A percentile compares a stretch with the other conserved stretches of the same genome.
These are phyloP conservation scores for Mariannaea sp. DNA, from an alignment of 2,329 filamentous ascomycete genomes.

Conservation along the genomic window DNA sequence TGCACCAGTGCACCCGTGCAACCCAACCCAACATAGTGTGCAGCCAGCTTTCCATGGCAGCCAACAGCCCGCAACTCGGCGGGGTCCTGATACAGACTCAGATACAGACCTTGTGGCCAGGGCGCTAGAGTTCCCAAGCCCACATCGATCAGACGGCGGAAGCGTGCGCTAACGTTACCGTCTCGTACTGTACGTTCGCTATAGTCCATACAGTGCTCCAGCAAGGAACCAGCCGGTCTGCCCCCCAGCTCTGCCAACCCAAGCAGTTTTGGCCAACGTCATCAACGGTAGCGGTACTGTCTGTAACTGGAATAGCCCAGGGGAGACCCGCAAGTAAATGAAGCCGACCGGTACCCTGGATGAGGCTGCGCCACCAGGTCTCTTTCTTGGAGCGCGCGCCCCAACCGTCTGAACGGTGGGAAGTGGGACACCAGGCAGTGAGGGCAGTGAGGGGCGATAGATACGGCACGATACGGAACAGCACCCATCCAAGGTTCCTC, in stretches of 20 bases:
- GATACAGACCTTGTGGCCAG: conserved; percentile 10
- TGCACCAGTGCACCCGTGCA: too few relatives aligned
- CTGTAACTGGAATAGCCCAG: conserved; percentile 6
- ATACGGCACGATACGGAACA: background rate
- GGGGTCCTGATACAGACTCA: conserved; percentile 1
- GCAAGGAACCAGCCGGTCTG: background rate
- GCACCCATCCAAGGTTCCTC: background rate
- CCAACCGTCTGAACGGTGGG: too few relatives aligned
- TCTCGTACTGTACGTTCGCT: conserved; percentile 5
- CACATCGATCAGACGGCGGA: background rate
- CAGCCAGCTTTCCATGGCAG: too few relatives aligned
- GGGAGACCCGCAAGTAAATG: background rate
- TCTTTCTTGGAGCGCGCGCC: too few relatives aligned
- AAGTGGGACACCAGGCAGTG: background rate
- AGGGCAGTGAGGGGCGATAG: background rate
- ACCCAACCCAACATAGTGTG: too few relatives aligned
- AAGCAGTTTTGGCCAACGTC: conserved; percentile 3
- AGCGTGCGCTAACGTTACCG: conserved; percentile 10
- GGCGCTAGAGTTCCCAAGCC: conserved; percentile 2
- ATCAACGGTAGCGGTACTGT: conserved; percentile 16
- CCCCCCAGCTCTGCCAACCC: background rate
- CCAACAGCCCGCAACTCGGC: too few relatives aligned
- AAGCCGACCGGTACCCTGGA: conserved; percentile 3
- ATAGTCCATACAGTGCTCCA: too few relatives aligned
- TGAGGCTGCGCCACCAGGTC: background rate